These are phyloP conservation scores for Rhodosporidiobolus sp. DNA, from an alignment of 768 basidiomycete species.

Conservation along the genomic window DNA sequence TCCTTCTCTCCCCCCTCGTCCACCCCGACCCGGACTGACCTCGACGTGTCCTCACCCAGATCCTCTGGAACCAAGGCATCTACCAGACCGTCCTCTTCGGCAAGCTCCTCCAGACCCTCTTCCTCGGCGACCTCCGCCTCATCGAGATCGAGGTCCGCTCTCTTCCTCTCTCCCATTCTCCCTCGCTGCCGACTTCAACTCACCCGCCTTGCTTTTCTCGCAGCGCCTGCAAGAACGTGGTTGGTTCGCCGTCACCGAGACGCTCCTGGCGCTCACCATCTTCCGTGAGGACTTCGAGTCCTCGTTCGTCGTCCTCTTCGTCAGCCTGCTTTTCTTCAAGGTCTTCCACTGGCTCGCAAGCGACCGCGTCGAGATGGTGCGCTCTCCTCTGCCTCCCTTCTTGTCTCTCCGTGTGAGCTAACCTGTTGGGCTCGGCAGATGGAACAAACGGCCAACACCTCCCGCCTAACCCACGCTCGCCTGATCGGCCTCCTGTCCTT, in stretches of 20 bases:
- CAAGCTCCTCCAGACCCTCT: conserved; percentile 73
- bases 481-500: conserved; percentile 69
- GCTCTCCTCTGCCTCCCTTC: conserved; percentile 37
- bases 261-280: conserved; percentile 90
- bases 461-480: conserved; percentile 79
- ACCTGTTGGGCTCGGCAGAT: conserved; percentile 58
- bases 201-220: background rate
- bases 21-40: background rate
- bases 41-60: conserved; percentile 54
- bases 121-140: conserved; percentile 83
- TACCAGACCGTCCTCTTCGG: conserved; percentile 72
- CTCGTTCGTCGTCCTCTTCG: conserved; percentile 90
- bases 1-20: conserved; percentile 1
- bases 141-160: conserved; percentile 84
- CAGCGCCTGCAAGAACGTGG: conserved; percentile 91
- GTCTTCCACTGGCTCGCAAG: conserved; percentile 97
- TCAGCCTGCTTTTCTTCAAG: conserved; percentile 88
- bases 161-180: background rate
- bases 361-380: conserved; percentile 93
- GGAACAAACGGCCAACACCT: conserved; percentile 92
- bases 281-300: conserved; percentile 93
- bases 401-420: background rate
- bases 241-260: conserved; percentile 98
- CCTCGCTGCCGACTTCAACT: background rate
- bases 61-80: conserved; percentile 84